Base-by-base conservation (phyloP, 495 filamentous ascomycete species). In the Cercophora samala region DNA sequence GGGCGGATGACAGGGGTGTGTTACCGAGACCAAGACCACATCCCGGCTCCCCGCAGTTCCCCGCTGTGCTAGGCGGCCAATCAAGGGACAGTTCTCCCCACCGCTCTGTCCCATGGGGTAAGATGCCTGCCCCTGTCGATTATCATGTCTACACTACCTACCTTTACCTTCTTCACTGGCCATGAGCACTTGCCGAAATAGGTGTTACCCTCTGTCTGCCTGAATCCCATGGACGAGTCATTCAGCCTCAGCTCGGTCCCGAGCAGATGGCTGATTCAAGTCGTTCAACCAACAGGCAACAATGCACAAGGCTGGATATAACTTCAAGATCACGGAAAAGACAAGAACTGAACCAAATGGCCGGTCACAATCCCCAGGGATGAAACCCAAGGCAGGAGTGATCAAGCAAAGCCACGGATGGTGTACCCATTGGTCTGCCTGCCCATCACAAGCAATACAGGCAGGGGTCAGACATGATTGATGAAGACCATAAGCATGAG, bases 1-100 rank as follows among this genome's bases (percentile, higher is more conserved):
- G 22, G n/a, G n/a, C n/a, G 22, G 65, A 21, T 59, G 65, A 63
- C 65, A 67, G 53, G 65, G 65, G 32, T 67, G 42, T 63, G 21
- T 2, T 9, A 54, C 46, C 24, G 8, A 19, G 37, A 65, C 54
- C 37, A 60, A 46, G 42, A 46, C 46, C n/a, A 24, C 25, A 22
- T 22, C 21, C 22, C 37, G 64, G 22, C 19, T n/a, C 42, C 8
- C 17, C 66, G 32, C 18, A 60, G n/a, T 64, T 68, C 60, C 66
- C 66, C 66, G 55, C 66, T 42, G 21, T 18, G 22, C 54, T 1
- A 21, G 3, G 37, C 4, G 19, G 23, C 66, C 66, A 63, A 59
- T 67, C 60, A 54, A 25, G 24, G 5, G 4, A 2, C 5, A 11
- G 11, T 5, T n/a, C 22, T 5, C 21, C 0, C 53, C 53, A 56